Base-by-base conservation (phyloP, 129 eudicot genomes). In the Lonicera japonica region DNA sequence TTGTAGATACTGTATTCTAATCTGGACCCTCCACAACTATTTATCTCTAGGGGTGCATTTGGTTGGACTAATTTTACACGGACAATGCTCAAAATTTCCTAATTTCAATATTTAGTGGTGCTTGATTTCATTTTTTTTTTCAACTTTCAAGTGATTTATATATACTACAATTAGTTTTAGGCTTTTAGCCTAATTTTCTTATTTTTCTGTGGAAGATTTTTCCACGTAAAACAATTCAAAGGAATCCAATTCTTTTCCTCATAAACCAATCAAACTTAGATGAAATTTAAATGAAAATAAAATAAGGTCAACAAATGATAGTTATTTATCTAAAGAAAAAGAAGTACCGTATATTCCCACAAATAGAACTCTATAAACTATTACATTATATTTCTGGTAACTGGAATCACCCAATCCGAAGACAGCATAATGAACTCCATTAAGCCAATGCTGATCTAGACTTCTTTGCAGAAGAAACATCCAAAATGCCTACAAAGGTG, bases 351-450 rank as follows among this genome's bases (percentile, higher is more conserved):
- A 45, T 43, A 43, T 43, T 43, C 16, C 50, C 50, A 43, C 3
- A 43, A 43, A 59, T 12, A 75, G 63, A 25, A 64, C 63, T 54
- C 52, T 25, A 38, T 29, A 52, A 72, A 65, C 56, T 54, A 66
- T 74, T 74, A 92, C 98, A 88, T 92, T 92, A 67, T 92, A 92
- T 68, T 92, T 92, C 72, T 87, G 95, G 84, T 92, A 92, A 63
- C 95, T 79, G 2, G 99, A 92, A 71, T 92, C 99, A 16, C 99
- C 99, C 83, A 92, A 80, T 78, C 99, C 99, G 82, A 92, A 92
- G 19, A 92, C 92, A 0, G 95, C 91, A 64, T 87, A 92, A 46
- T 81, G 61, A 60, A 85, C 89, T 43, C 81, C 86, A 71, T 77
- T 56, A 1, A 92, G 86, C 96, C 96, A 92, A 34, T 78, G 77